Evolutionary conservation across 768 basidiomycete genomes (phyloP), one percentile per base, ranked within the genome.

Genomic region (Russula abietina): DNA sequence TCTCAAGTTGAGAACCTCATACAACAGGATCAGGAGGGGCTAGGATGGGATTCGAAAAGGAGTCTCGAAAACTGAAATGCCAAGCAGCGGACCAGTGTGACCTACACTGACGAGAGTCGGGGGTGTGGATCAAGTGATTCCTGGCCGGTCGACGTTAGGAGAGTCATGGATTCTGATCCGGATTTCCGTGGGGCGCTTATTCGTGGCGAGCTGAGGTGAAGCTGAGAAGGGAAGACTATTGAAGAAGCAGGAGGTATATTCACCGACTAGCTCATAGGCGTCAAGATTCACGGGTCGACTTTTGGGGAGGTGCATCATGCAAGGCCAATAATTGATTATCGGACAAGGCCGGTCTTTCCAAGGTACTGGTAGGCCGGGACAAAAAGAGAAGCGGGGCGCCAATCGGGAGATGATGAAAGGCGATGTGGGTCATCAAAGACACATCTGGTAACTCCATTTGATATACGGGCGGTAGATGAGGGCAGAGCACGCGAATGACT

Each of bases 391-490:
- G 59, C 52, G 33, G 16, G 54, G 61, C 61, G 61, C 26, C 51
- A 62, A 54, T 55, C 56, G 57, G 51, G 45, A 53, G 49, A 48
- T 57, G 55, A 53, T 57, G 55, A 33, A 32, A 48, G 36, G 52
- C 32, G 54, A 61, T 61, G 60, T 17, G 28, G 39, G 39, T n/a
- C n/a, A 62, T 62, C 61, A 62, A 26, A 30, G 55, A 60, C 12
- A 28, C 12, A 62, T 62, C 51, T 62, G n/a, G 51, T 52, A 43
- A 52, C 61, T 53, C 56, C 50, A 58, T 62, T 62, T 53, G 57
- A 57, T 19, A 32, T 9, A 24, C 41, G 61, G 41, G 39, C 32
- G 41, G 61, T n/a, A 33, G 41, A 6, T 10, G 56, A 10, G 33
- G 14, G 55, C 22, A 39, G 43, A 32, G 30, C 33, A 49, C 11